These are phyloP conservation scores for Fusarium vanettenii DNA, from an alignment of 2,329 filamentous ascomycete species.

Conservation along the genomic window DNA sequence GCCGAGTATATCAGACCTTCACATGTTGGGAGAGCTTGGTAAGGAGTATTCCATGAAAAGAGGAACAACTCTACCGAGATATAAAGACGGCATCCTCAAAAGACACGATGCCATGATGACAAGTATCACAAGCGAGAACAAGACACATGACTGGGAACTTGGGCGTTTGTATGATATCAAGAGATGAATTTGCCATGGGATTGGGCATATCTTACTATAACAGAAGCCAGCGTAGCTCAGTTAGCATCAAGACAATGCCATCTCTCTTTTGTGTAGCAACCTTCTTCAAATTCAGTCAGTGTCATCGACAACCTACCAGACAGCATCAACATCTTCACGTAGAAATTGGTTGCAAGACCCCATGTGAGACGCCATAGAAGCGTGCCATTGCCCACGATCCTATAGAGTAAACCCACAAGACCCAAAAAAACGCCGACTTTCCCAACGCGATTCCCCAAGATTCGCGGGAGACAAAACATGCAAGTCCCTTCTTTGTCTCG, in stretches of 20 bases:
- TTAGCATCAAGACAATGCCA: background rate
- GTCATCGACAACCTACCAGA: background rate
- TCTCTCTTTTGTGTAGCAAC: background rate
- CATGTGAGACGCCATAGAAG: constrained; percentile 1
- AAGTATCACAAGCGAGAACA: background rate
- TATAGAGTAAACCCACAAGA: constrained; percentile 12
- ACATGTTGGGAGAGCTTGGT: constrained; percentile 22
- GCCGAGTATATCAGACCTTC: constrained; percentile 32
- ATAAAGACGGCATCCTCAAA: background rate
- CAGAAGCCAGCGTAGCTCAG: too few relatives aligned
- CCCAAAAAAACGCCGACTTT: constrained; percentile 28
- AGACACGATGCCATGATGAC: background rate
- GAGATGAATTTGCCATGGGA: background rate
- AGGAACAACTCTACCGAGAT: background rate
- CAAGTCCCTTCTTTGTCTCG: constrained; percentile 9
- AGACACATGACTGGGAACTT: background rate
- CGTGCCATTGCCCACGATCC: constrained; percentile 10
- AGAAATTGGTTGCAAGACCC: background rate
- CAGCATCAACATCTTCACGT: background rate
- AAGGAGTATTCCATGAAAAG: background rate
- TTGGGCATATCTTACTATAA: too few relatives aligned
- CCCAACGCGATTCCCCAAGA: constrained; percentile 7
- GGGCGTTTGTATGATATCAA: constrained; percentile 17
- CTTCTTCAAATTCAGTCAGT: background rate
- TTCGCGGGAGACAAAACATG: constrained; percentile 19